Conservation (phyloP, 2,329 filamentous ascomycete species). For the Paraconiothyrium sp. region DNA sequence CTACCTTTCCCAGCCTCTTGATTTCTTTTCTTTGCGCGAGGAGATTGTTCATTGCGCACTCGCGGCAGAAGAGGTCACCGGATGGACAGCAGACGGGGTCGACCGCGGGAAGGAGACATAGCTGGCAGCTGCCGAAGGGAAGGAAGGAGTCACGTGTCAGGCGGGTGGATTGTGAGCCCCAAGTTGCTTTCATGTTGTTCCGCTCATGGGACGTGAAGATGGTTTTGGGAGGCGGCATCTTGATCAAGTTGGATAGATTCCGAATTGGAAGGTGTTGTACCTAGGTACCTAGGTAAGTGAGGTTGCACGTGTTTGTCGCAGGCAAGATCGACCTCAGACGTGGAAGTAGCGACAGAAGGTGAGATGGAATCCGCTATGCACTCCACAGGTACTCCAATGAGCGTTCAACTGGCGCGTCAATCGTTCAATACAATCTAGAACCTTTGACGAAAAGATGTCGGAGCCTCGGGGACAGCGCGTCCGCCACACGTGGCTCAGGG, state of each 20-base stretch:
- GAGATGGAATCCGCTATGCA: not conserved
- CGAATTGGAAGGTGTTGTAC: not conserved
- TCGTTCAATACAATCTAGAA: not conserved
- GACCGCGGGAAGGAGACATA: constrained; percentile 84
- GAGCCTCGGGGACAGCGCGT: constrained; percentile 19
- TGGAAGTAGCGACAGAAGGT: not conserved
- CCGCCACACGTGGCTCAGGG: constrained; percentile 29
- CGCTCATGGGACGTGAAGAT: constrained; percentile 96
- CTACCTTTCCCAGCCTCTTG: constrained; percentile 76
- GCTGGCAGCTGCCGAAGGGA: constrained; percentile 85
- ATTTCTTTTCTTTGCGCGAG: constrained; percentile 91
- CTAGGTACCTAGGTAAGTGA: too few species aligned
- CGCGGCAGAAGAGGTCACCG: constrained; percentile 93
- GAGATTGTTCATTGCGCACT: constrained; percentile 92
- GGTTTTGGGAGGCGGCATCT: constrained; percentile 42
- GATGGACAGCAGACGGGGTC: constrained; percentile 80
- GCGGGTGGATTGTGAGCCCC: constrained; percentile 84
- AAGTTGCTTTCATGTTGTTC: constrained; percentile 79
- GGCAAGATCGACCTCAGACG: not conserved
- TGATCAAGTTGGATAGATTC: not conserved
- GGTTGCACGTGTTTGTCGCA: not conserved
- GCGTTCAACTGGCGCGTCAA: not conserved
- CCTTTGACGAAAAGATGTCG: constrained; percentile 10
- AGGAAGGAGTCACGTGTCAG: constrained; percentile 91
- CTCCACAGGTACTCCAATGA: not conserved